Conservation (phyloP, 2,329 filamentous ascomycete genomes). For the Penicillium paneum region DNA sequence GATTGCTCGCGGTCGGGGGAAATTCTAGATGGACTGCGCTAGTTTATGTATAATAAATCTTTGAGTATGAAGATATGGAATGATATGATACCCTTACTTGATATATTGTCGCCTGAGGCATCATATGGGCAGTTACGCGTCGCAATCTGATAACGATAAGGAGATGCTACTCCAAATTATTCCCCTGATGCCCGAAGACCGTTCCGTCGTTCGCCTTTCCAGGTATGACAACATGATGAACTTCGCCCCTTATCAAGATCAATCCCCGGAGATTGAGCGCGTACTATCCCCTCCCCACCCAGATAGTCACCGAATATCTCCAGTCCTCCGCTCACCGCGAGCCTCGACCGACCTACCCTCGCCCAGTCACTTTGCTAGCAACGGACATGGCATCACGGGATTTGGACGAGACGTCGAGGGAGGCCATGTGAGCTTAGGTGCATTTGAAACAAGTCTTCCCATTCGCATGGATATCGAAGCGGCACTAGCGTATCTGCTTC, state of each 20-base stretch:
- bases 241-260: conserved; percentile 96
- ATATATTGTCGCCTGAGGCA: conserved; percentile 14
- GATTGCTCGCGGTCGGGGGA: conserved; percentile 35
- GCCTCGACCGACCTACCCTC: conserved; percentile 42
- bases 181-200: conserved; percentile 5
- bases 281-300: conserved; percentile 69
- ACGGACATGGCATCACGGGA: conserved; percentile 41
- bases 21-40: conserved; percentile 18
- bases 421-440: conserved; percentile 64
- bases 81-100: conserved; percentile 6
- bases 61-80: conserved; percentile 20
- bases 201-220: not conserved
- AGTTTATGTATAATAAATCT: conserved; percentile 18
- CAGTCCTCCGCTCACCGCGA: conserved; percentile 53
- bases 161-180: conserved; percentile 2
- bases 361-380: conserved; percentile 39
- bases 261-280: conserved; percentile 78
- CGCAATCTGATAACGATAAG: conserved; percentile 17
- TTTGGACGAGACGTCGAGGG: conserved; percentile 43
- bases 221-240: conserved; percentile 60
- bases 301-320: conserved; percentile 51
- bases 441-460: conserved; percentile 86
- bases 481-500: conserved; percentile 77
- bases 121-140: not conserved
- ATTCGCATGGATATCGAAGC: conserved; percentile 87